These are phyloP conservation scores for Ophiostoma perfectum DNA, from an alignment of 2,329 filamentous ascomycete genomes.

Conservation along the genomic window DNA sequence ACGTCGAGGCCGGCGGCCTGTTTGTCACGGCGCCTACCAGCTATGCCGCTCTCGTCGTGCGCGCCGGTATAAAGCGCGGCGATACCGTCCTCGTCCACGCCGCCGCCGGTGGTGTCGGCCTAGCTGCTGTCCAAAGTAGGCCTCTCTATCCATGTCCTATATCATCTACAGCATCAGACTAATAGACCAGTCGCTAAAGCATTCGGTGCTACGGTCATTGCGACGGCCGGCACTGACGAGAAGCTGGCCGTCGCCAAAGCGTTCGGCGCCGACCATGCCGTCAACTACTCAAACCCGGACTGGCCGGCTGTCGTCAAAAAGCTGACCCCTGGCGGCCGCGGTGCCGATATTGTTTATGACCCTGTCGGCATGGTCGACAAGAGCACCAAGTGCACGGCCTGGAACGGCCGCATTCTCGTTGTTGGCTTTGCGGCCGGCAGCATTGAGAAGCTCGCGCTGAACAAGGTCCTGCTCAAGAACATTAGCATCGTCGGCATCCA, in stretches of 20 bases:
- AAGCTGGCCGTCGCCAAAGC: slow-evolving; percentile 73
- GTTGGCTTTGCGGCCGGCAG: slow-evolving; percentile 81
- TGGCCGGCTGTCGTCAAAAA: slow-evolving; percentile 68
- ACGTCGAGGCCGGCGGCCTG: slow-evolving; percentile 76
- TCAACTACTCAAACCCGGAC: slow-evolving; percentile 67
- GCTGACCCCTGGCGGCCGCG: slow-evolving; percentile 63
- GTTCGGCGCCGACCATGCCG: slow-evolving; percentile 78
- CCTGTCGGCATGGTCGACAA: slow-evolving; percentile 85
- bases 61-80: slow-evolving; percentile 70
- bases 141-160: slow-evolving; percentile 28
- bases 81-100: slow-evolving; percentile 89
- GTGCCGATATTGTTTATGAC: slow-evolving; percentile 93
- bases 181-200: slow-evolving; percentile 66
- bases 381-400: slow-evolving; percentile 85
- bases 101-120: slow-evolving; percentile 83
- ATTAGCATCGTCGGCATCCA: slow-evolving; percentile 84
- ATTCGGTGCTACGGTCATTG: slow-evolving; percentile 84
- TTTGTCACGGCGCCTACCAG: slow-evolving; percentile 90
- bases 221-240: slow-evolving; percentile 73
- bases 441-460: slow-evolving; percentile 90
- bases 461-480: slow-evolving; percentile 89
- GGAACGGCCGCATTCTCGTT: slow-evolving; percentile 83
- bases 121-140: slow-evolving; percentile 73
- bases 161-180: not conserved
- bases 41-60: slow-evolving; percentile 74